These are phyloP conservation scores for Aspergillus bombycis DNA, from an alignment of 2,329 filamentous ascomycete genomes.

Conservation along the genomic window DNA sequence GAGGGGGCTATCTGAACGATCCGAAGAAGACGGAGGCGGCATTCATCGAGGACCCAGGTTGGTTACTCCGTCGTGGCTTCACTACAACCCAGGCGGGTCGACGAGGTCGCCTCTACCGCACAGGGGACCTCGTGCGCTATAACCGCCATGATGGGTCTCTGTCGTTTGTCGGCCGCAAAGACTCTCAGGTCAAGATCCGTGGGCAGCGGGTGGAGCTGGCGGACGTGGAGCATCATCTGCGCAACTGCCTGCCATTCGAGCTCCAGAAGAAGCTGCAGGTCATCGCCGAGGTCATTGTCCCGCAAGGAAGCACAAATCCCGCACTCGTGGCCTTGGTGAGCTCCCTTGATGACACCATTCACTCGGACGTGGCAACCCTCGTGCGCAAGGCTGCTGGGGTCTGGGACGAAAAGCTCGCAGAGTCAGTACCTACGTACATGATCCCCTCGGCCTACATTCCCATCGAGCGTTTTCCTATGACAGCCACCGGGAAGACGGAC, in stretches of 20 bases:
- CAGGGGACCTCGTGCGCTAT: conserved; percentile 34
- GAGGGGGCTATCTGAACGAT: background rate
- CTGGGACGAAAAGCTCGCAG: background rate
- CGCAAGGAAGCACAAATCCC: background rate
- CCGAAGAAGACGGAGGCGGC: conserved; percentile 1
- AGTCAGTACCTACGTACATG: background rate
- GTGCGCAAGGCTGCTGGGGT: too few relatives aligned
- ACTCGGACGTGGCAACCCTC: too few relatives aligned
- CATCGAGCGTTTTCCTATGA: background rate
- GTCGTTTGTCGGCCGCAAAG: conserved; percentile 3
- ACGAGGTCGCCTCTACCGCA: conserved; percentile 8
- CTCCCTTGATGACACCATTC: background rate
- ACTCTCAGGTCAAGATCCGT: conserved; percentile 3
- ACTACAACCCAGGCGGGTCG: background rate
- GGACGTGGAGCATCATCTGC: background rate
- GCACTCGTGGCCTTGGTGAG: background rate
- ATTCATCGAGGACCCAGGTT: conserved; percentile 3
- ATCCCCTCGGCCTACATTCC: background rate
- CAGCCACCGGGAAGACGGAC: background rate
- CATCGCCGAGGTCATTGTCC: background rate
- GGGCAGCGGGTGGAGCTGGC: background rate
- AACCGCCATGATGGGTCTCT: conserved; percentile 36
- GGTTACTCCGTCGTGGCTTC: background rate
- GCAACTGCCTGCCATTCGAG: too few relatives aligned
- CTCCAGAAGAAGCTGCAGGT: background rate